These are phyloP conservation scores for Hysterium pulicare DNA, from an alignment of 2,329 filamentous ascomycete genomes.

Conservation along the genomic window DNA sequence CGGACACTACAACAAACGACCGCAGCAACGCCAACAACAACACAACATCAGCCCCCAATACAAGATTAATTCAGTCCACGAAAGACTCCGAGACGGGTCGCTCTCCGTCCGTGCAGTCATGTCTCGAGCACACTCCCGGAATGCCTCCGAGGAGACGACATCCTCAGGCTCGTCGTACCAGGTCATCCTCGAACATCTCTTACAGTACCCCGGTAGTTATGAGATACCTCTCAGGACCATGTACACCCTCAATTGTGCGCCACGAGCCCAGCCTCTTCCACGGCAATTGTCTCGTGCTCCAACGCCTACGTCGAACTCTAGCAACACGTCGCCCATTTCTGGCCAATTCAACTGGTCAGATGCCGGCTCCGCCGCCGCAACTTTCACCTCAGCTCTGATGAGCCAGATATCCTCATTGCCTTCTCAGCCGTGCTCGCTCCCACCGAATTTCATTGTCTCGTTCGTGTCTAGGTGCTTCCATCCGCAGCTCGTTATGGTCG, in stretches of 20 bases:
- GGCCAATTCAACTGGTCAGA: slow-evolving; percentile 31
- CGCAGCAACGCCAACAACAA: slow-evolving; percentile 2
- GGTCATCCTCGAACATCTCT: slow-evolving; percentile 43
- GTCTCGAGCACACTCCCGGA: slow-evolving; percentile 37
- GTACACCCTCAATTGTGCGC: slow-evolving; percentile 63
- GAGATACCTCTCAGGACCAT: slow-evolving; percentile 66
- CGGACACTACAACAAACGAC: too few relatives aligned
- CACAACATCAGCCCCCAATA: slow-evolving; percentile 9
- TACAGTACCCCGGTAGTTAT: slow-evolving; percentile 60
- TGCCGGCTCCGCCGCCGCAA: slow-evolving; percentile 38
- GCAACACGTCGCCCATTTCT: slow-evolving; percentile 34
- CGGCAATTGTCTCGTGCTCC: slow-evolving; percentile 25
- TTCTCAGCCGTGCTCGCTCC: slow-evolving; percentile 59
- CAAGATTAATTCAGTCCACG: too few relatives aligned
- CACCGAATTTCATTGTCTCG: slow-evolving; percentile 59
- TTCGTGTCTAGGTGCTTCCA: slow-evolving; percentile 61
- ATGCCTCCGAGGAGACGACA: slow-evolving; percentile 34
- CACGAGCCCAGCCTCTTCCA: slow-evolving; percentile 43
- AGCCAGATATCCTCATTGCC: slow-evolving; percentile 57
- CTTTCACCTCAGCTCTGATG: slow-evolving; percentile 51
- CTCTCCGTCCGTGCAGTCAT: slow-evolving; percentile 13
- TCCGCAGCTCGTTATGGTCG: slow-evolving; percentile 54
- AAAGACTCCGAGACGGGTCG: too few relatives aligned
- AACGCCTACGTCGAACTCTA: slow-evolving; percentile 35
- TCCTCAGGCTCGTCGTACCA: slow-evolving; percentile 30